A percentile compares a stretch with the other conserved stretches of the same genome.
Evolutionary conservation across 2,329 filamentous ascomycete species (phyloP).

Genomic region (Colletotrichum chrysophilum): DNA sequence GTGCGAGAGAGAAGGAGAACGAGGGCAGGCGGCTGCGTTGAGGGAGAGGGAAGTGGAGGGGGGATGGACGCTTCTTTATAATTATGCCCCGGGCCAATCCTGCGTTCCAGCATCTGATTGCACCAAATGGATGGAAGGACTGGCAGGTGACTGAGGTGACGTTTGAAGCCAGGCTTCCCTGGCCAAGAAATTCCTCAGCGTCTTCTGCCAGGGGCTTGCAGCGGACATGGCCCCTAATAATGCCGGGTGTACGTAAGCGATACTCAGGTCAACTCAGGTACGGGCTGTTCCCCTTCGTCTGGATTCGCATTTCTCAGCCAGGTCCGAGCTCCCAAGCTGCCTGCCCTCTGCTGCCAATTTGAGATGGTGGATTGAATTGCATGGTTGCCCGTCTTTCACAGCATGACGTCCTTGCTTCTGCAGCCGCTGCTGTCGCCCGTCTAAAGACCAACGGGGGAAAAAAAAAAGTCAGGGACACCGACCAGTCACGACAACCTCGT

Average conservation of each 20-base stretch:
- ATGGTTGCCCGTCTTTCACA: not conserved
- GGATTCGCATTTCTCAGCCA: not conserved
- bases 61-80: not conserved
- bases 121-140: not conserved
- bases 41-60: not conserved
- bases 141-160: not conserved
- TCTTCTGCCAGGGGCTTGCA: not conserved
- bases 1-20: not conserved
- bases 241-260: not conserved
- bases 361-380: not conserved
- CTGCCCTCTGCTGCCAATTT: not conserved
- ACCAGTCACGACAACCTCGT: not conserved
- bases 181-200: not conserved
- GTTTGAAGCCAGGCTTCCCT: not conserved
- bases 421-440: not conserved
- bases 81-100: not conserved
- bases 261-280: not conserved
- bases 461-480: not conserved
- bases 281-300: not conserved
- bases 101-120: not conserved
- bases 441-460: not conserved
- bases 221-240: not conserved
- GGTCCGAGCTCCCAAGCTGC: not conserved
- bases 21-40: not conserved
- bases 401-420: slow-evolving; percentile 11